Percentiles rank a stretch among this genome's conserved stretches.
Conservation (phyloP, 148 eudicot species). For the Suaeda aralocaspica region DNA sequence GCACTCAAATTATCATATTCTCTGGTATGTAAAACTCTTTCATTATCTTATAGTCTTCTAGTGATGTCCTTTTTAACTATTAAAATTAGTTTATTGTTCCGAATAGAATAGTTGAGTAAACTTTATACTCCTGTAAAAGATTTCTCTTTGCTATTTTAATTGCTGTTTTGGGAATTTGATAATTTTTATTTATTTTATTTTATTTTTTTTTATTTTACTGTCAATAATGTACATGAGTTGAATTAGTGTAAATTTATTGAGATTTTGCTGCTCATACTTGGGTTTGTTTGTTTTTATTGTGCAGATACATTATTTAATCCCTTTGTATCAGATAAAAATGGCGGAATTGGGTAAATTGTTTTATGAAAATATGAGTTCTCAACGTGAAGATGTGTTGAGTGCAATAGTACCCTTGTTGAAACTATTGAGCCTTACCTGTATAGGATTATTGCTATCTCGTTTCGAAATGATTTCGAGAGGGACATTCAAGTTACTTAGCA, state of each 20-base stretch:
- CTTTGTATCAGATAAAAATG: constrained; percentile 14
- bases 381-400: constrained; percentile 40
- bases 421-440: constrained; percentile 39
- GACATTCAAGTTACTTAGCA: constrained; percentile 62
- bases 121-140: no score
- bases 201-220: no score
- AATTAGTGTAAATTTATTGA: no score
- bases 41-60: background rate
- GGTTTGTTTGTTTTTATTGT: constrained; percentile 11
- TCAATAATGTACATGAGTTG: no score
- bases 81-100: background rate
- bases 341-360: constrained; percentile 27
- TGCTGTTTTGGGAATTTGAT: no score
- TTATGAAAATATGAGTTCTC: constrained; percentile 27
- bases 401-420: constrained; percentile 57
- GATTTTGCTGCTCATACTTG: background rate
- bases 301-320: constrained; percentile 26
- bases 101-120: no score
- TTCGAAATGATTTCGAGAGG: constrained; percentile 49
- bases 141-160: no score
- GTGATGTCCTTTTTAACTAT: background rate
- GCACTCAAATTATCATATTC: no score
- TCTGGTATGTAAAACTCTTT: background rate
- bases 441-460: constrained; percentile 48
- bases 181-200: no score